A percentile compares a stretch with the other conserved stretches of the same genome.
Evolutionary conservation across 352 stramenopile species (phyloP).

Genomic region (Pythium dissimile): DNA sequence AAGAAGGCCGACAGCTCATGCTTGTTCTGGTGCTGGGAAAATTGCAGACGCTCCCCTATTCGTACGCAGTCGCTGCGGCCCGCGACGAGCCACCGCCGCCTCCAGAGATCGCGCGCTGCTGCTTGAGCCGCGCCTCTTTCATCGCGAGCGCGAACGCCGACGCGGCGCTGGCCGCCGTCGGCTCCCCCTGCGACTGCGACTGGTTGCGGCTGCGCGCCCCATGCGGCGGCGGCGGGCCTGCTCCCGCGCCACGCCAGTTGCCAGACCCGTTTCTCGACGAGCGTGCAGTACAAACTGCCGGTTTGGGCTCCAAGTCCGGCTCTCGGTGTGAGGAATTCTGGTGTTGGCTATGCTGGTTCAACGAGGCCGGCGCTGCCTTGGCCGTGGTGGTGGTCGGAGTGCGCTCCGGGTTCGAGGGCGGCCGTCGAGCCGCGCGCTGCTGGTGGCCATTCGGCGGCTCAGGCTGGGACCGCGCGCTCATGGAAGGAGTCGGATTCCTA

Average conservation of each 20-base stretch:
- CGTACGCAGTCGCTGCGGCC: not conserved
- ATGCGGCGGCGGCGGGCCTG: not conserved
- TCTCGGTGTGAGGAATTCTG: no score
- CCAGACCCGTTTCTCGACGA: not conserved
- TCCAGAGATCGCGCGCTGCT: slow-evolving; percentile 38
- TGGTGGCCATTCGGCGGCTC: not conserved
- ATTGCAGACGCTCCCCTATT: not conserved
- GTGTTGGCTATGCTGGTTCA: no score
- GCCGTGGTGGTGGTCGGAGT: not conserved
- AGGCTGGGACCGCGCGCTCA: not conserved
- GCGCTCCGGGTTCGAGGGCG: not conserved
- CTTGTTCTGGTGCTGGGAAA: not conserved
- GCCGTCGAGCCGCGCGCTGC: not conserved
- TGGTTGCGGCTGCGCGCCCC: not conserved
- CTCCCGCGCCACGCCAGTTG: not conserved
- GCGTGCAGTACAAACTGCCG: not conserved
- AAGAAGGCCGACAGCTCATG: no score
- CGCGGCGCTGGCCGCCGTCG: slow-evolving; percentile 43
- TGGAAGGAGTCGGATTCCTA: not conserved
- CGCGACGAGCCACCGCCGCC: slow-evolving; percentile 5
- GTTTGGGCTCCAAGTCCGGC: slow-evolving; percentile 12
- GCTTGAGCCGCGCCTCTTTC: slow-evolving; percentile 73
- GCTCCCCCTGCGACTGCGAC: slow-evolving; percentile 12
- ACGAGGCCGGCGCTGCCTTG: not conserved
- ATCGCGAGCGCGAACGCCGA: slow-evolving; percentile 74